Evolutionary conservation across 1,284 basidiomycete species (phyloP).

Genomic region (Heterobasidion irregulare): DNA sequence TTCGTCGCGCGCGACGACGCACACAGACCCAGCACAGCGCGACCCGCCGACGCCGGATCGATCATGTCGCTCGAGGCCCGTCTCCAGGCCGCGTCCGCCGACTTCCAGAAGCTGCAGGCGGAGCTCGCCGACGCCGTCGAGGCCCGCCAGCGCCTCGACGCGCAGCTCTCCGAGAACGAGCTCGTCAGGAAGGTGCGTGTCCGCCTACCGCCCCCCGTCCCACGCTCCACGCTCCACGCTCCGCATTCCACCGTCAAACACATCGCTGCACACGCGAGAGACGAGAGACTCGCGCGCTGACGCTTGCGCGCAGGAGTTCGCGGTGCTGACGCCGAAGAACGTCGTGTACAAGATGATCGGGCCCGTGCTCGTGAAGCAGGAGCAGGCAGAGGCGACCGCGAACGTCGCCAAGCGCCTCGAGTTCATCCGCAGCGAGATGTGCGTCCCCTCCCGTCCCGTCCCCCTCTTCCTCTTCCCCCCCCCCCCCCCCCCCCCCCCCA

Average conservation of each 20-base stretch:
- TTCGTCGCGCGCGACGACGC: too few species aligned
- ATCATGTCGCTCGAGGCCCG: constrained; percentile 42
- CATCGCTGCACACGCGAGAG: too few species aligned
- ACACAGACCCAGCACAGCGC: background rate
- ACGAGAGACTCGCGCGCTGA: too few species aligned
- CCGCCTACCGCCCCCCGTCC: background rate
- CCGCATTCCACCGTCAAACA: too few species aligned
- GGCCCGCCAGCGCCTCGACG: constrained; percentile 75
- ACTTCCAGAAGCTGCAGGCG: constrained; percentile 74
- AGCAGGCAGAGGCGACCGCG: constrained; percentile 78
- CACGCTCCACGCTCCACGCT: too few species aligned
- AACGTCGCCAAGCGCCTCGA: constrained; percentile 91
- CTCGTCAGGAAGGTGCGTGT: constrained; percentile 75
- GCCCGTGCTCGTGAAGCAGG: constrained; percentile 87
- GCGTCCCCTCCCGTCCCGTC: too few species aligned
- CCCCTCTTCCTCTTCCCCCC: too few species aligned
- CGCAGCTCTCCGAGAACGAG: constrained; percentile 89
- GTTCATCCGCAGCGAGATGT: constrained; percentile 91
- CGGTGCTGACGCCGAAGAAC: constrained; percentile 68
- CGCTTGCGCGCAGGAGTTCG: constrained; percentile 87
- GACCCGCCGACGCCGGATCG: too few species aligned
- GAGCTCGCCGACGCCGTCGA: constrained; percentile 71
- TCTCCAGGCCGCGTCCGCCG: constrained; percentile 58
- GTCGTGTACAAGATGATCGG: constrained; percentile 91
- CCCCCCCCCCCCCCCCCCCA: too few species aligned